Conservation (phyloP, 208 protist species). For the Trypanosoma platydactyli region DNA sequence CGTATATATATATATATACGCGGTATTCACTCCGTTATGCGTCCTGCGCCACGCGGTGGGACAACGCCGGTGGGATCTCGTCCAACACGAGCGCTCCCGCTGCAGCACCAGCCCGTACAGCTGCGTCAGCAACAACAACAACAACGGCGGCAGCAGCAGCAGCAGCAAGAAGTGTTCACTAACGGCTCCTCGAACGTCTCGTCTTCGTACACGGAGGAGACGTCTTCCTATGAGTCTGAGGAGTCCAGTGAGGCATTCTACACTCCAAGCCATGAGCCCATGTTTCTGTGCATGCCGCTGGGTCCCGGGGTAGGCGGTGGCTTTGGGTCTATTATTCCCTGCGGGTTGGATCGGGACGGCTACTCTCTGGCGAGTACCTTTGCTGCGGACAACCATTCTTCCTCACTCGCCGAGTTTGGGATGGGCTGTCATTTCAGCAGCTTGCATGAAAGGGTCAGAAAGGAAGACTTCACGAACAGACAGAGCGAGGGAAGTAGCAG, state of each 20-base stretch:
- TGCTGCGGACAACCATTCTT: neutral
- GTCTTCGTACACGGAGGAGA: neutral
- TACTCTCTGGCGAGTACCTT: neutral
- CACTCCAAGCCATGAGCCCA: conserved; percentile 8
- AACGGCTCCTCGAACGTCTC: neutral
- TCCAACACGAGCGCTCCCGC: neutral
- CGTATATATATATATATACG: no score
- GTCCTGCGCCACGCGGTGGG: neutral
- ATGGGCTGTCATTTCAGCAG: no score
- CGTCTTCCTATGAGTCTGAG: conserved; percentile 9
- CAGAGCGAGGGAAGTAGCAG: no score
- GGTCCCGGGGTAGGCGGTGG: neutral
- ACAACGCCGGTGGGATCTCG: neutral
- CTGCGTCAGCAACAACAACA: conserved; percentile 9
- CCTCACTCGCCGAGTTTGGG: neutral
- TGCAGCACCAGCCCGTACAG: conserved; percentile 2
- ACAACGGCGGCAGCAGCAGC: neutral
- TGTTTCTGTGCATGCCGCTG: conserved; percentile 14
- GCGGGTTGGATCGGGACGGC: neutral
- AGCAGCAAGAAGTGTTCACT: neutral
- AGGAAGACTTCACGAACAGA: no score
- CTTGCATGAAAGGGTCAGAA: no score
- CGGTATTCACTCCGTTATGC: no score
- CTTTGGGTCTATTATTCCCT: neutral
- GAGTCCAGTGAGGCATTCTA: conserved; percentile 9